A percentile compares a stretch with the other conserved stretches of the same genome.
Conservation (phyloP, 2,329 filamentous ascomycete genomes). For the Talaromyces islandicus region DNA sequence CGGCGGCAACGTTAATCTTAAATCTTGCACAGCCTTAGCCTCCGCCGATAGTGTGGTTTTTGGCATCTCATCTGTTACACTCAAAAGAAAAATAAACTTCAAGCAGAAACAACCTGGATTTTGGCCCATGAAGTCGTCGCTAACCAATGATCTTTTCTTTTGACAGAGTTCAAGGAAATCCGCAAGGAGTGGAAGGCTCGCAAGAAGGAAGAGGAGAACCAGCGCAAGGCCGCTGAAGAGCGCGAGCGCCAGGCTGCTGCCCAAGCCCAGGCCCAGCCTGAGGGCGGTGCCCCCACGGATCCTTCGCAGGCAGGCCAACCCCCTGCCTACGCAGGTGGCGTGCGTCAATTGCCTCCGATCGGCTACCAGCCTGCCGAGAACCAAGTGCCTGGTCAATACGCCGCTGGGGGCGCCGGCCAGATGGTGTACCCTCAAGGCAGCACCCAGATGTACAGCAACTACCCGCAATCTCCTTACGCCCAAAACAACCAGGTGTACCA, state of each 20-base stretch:
- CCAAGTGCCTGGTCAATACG: constrained; percentile 57
- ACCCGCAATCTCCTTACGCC: constrained; percentile 46
- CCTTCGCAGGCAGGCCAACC: constrained; percentile 37
- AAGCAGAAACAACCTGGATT: neutral
- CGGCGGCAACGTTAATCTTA: constrained; percentile 42
- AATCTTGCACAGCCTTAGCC: constrained; percentile 11
- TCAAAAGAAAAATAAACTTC: neutral
- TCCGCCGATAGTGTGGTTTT: neutral
- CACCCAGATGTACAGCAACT: constrained; percentile 45
- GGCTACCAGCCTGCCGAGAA: constrained; percentile 59
- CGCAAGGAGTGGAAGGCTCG: constrained; percentile 98
- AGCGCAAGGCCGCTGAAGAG: constrained; percentile 86
- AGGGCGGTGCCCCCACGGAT: constrained; percentile 46
- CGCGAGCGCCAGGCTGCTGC: constrained; percentile 63
- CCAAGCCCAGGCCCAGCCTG: constrained; percentile 41
- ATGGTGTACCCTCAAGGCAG: constrained; percentile 45
- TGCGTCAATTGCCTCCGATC: constrained; percentile 67
- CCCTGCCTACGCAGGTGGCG: constrained; percentile 42
- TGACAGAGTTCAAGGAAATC: constrained; percentile 93
- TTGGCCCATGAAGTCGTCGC: neutral
- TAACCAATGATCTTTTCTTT: constrained; percentile 2
- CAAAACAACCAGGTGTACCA: constrained; percentile 47
- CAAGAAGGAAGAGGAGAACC: constrained; percentile 96
- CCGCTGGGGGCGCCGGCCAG: constrained; percentile 48
- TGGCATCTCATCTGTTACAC: neutral